A percentile compares a stretch with the other conserved stretches of the same genome.
Evolutionary conservation across 345 rosid genomes (phyloP).

Genomic region (Garcia nutans): DNA sequence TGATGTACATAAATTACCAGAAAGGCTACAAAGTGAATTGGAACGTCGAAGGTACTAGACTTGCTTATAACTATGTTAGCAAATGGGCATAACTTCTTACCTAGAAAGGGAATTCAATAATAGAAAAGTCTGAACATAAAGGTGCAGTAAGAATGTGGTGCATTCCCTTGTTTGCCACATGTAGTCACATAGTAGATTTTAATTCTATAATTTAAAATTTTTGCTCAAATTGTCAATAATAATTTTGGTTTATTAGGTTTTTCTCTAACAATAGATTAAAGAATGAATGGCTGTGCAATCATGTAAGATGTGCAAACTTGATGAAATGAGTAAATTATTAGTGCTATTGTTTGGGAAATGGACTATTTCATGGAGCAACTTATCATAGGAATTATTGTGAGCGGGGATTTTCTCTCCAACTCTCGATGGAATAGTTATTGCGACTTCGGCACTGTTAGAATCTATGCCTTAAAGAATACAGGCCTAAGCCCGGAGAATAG

Average conservation of each 20-base stretch:
- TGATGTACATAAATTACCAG: conserved; percentile 93
- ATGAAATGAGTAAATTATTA: not conserved
- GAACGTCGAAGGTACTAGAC: conserved; percentile 74
- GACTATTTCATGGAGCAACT: not conserved
- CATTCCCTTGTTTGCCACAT: not conserved
- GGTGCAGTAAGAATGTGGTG: not conserved
- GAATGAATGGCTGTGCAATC: not conserved
- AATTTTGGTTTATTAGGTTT: not conserved
- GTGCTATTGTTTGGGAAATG: not conserved
- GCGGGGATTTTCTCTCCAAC: too few relatives aligned
- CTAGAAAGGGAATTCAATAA: not conserved
- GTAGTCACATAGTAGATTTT: not conserved
- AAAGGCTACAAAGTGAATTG: conserved; percentile 75
- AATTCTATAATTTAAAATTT: not conserved
- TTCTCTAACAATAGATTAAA: not conserved
- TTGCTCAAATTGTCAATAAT: not conserved
- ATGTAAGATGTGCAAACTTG: not conserved
- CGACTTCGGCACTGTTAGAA: too few relatives aligned
- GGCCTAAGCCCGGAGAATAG: too few relatives aligned
- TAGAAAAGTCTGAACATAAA: not conserved
- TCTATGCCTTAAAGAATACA: too few relatives aligned
- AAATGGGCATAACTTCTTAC: not conserved
- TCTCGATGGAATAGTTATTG: too few relatives aligned
- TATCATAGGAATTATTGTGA: not conserved
- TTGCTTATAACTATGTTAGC: not conserved